These are phyloP conservation scores for Protoeuglena noctilucae DNA, from an alignment of 139 green algal genomes.

Conservation along the genomic window DNA sequence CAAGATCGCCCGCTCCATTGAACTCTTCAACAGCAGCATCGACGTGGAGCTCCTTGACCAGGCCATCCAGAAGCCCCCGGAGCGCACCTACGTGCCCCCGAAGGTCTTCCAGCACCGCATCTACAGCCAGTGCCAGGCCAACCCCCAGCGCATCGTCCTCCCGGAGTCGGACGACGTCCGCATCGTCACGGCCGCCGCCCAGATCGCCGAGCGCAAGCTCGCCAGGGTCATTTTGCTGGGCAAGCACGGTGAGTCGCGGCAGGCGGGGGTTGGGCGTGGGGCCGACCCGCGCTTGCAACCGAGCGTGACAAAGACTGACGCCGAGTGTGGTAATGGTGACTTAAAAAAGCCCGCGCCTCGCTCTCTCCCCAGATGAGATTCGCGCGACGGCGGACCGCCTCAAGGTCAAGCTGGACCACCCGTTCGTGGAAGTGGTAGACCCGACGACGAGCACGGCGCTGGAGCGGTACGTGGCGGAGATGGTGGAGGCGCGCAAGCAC, in stretches of 20 bases:
- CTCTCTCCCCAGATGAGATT: too few species aligned
- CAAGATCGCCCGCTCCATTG: constrained; percentile 58
- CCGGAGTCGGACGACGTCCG: constrained; percentile 50
- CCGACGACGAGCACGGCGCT: too few species aligned
- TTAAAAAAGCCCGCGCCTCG: too few species aligned
- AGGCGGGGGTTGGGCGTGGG: not conserved
- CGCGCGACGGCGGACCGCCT: too few species aligned
- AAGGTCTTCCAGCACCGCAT: constrained; percentile 62
- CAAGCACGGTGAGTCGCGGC: constrained; percentile 1
- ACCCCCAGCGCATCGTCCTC: constrained; percentile 62
- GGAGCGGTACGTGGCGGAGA: constrained; percentile 30
- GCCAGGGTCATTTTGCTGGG: constrained; percentile 60
- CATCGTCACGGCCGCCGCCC: constrained; percentile 44
- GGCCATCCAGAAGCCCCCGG: not conserved
- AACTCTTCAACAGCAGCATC: constrained; percentile 23
- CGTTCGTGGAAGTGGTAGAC: too few species aligned
- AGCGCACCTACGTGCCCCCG: constrained; percentile 40
- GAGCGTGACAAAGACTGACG: too few species aligned
- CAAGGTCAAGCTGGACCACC: too few species aligned
- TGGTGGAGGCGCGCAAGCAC: constrained; percentile 38
- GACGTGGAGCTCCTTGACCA: constrained; percentile 9
- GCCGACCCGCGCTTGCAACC: too few species aligned
- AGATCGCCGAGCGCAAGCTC: constrained; percentile 38
- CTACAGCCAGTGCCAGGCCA: constrained; percentile 33
- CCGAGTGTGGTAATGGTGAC: too few species aligned